phyloP scores from a whole-genome alignment of 768 basidiomycete genomes.

The Gloeophyllum trabeum region DNA sequence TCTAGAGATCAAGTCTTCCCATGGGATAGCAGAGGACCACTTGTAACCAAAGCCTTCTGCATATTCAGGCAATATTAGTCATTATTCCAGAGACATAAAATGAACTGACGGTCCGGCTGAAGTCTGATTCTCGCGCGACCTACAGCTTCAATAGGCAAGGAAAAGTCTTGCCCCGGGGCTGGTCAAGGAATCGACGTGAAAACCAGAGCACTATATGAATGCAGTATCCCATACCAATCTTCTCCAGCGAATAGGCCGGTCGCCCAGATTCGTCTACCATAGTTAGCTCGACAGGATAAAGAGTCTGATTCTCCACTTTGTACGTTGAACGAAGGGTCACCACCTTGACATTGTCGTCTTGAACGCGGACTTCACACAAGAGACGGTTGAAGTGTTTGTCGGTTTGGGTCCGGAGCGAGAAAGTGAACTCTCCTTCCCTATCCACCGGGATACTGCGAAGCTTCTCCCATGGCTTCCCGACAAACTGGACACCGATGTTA shows the following conservation, averaged over 20 bases:
- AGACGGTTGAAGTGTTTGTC: slow-evolving; percentile 71
- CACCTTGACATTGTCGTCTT: slow-evolving; percentile 80
- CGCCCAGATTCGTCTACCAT: slow-evolving; percentile 80
- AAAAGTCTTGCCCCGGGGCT: slow-evolving; percentile 81
- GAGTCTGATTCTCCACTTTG: slow-evolving; percentile 80
- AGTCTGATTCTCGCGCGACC: slow-evolving; percentile 72
- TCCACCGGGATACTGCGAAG: slow-evolving; percentile 85
- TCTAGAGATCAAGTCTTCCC: slow-evolving; percentile 74
- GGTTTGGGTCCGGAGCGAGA: slow-evolving; percentile 70
- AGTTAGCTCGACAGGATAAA: slow-evolving; percentile 88
- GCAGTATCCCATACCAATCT: slow-evolving; percentile 47
- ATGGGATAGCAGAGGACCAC: slow-evolving; percentile 82
- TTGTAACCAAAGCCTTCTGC: slow-evolving; percentile 93
- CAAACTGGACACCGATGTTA: slow-evolving; percentile 74
- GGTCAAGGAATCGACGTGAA: not conserved
- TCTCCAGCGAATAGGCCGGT: slow-evolving; percentile 70
- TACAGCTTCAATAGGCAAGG: slow-evolving; percentile 85
- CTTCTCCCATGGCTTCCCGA: slow-evolving; percentile 84
- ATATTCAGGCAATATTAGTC: not conserved
- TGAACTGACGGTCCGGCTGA: slow-evolving; percentile 79
- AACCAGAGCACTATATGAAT: not conserved
- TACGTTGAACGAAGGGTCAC: slow-evolving; percentile 91
- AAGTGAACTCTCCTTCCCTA: slow-evolving; percentile 84
- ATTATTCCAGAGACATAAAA: not conserved
- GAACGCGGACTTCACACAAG: slow-evolving; percentile 80